phyloP scores from a whole-genome alignment of 2,329 filamentous ascomycete genomes.

The Ophiocordyceps camponoti-leonardi region DNA sequence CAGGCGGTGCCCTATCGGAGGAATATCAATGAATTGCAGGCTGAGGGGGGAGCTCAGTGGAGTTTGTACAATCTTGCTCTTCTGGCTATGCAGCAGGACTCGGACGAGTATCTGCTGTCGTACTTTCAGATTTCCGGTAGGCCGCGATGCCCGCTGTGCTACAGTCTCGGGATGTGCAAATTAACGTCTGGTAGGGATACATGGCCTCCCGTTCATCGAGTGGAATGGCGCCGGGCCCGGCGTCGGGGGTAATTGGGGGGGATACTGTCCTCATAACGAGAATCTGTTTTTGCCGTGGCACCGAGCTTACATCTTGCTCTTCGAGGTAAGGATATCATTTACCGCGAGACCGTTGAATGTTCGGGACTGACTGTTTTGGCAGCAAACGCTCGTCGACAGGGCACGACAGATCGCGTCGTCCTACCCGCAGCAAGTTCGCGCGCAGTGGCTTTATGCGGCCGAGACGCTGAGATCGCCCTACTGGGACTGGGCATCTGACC shows the following conservation, averaged over 20 bases:
- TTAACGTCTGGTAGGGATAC: constrained; percentile 14
- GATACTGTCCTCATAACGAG: constrained; percentile 31
- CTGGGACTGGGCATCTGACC: constrained; percentile 35
- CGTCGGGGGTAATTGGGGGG: constrained; percentile 13
- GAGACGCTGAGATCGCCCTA: constrained; percentile 28
- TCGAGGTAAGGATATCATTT: constrained; percentile 23
- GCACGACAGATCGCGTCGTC: constrained; percentile 27
- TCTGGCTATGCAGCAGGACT: constrained; percentile 21
- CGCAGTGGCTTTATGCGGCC: constrained; percentile 25
- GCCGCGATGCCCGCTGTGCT: background rate
- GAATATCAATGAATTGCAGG: constrained; percentile 1
- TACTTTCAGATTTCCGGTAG: constrained; percentile 32
- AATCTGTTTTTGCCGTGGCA: constrained; percentile 37
- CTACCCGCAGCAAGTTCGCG: constrained; percentile 20
- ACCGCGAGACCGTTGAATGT: no score
- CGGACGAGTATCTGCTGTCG: constrained; percentile 24
- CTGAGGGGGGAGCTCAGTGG: background rate
- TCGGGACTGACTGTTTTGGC: background rate
- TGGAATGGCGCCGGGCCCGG: constrained; percentile 22
- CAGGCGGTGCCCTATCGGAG: background rate
- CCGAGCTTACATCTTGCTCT: constrained; percentile 34
- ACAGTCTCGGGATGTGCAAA: background rate
- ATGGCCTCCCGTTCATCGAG: constrained; percentile 22
- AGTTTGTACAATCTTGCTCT: constrained; percentile 32
- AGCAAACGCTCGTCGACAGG: constrained; percentile 31